Base-by-base conservation (phyloP, 495 filamentous ascomycete genomes). In the Neurospora tetrasperma region DNA sequence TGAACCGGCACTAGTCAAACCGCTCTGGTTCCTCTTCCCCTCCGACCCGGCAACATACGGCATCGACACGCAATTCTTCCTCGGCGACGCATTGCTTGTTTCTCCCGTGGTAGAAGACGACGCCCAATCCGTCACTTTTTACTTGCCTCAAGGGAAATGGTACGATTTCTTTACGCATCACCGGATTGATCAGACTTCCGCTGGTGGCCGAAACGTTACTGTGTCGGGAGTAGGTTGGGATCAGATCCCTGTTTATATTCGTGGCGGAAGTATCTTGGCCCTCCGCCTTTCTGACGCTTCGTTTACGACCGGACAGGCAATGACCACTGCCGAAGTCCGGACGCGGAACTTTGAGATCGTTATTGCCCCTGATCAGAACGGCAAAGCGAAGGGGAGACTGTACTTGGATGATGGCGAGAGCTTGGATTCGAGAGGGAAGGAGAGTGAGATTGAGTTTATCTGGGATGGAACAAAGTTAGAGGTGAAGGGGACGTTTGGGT, bases 161-260 rank as follows among this genome's bases (percentile, higher is more conserved):
- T 96, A 94, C 82, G 92, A 94, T 79, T 93, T 88, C 83, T 89
- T 87, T 81, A 92, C 91, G 0, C 83, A 86, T 48, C 79, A 83
- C 48, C 75, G 80, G 4, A 75, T 94, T n/a, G 82, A 80, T 7
- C 90, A 90, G 6, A 74, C 77, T 4, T n/a, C 42, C 0, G 20
- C 5, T 7, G 54, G 5, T 0, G 91, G 90, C 5, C 76, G 76
- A 14, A 82, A 73, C 35, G 76, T 89, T 43, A 88, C 83, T 3
- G 78, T 91, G 38, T 75, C 76, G 31, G 79, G 88, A 72, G 81
- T 92, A 68, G 83, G 75, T 38, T 87, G 88, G 79, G 88, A 88
- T 16, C 83, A 88, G 59, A 93, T 96, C 74, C 92, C 93, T 9
- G 83, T 96, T n/a, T 89, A 91, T 79, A 86, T 93, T 74, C 85